Base-by-base conservation (phyloP, 306 rosid species). In the Canavalia gladiata region DNA sequence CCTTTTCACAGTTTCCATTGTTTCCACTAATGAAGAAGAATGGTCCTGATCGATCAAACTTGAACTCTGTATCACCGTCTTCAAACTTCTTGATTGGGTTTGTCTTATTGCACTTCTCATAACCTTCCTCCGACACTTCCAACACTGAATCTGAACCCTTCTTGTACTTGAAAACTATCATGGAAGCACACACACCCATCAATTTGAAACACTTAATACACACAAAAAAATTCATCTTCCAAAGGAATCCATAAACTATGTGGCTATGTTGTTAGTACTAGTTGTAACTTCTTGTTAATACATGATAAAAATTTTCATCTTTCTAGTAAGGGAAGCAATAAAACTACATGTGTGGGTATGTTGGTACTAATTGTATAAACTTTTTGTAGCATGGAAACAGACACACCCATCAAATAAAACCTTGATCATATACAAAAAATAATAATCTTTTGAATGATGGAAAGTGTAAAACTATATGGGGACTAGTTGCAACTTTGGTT, bases 61-160 rank as follows among this genome's bases (percentile, higher is more conserved):
- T 88, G 80, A 90, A 89, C 70, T 81, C 88, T 0, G 99, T 83
- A 33, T 89, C 80, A 30, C 97, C 97, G 12, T 85, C 92, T 0
- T 91, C 94, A 1, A 90, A 86, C 10, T 88, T 95, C 81, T 84
- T 74, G 2, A 88, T 82, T 0, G 97, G 97, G 52, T 87, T 86
- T 29, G 72, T 85, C 56, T 81, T 90, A 85, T 85, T 82, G 77
- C 99, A 95, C 10, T 83, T 88, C 10, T 83, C 72, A 68, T 73
- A 95, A 45, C 75, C 95, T 1, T 89, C 89, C 59, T 91, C 85
- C 56, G 69, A 88, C 88, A 95, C 99, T 58, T 84, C 84, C 85
- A 91, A 72, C 76, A 95, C 97, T 0, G 97, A 95, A 5, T 95
- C 91, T 34, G 88, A 75, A 1, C 95, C 99, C 79, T 86, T 90